Conservation (phyloP, 2,329 filamentous ascomycete species). For the Botrytis elliptica region DNA sequence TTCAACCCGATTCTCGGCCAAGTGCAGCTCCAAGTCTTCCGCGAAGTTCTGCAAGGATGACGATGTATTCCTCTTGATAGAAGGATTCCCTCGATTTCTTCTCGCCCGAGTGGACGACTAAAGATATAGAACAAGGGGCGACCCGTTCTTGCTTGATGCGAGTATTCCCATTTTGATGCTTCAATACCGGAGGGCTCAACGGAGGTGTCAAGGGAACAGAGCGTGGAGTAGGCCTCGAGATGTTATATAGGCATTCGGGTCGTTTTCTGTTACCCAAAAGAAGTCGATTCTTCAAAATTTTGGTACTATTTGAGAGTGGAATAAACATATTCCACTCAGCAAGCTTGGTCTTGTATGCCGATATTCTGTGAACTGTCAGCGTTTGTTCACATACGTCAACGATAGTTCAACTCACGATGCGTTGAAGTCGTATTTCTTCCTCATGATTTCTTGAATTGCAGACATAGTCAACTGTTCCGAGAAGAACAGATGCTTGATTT, state of each 20-base stretch:
- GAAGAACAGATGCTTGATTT: conserved; percentile 18
- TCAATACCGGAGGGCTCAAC: conserved; percentile 4
- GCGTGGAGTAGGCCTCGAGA: conserved; percentile 12
- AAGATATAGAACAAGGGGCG: conserved; percentile 5
- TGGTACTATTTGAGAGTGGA: conserved; percentile 4
- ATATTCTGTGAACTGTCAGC: conserved; percentile 12
- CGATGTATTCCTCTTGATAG: conserved; percentile 19
- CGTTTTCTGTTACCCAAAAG: conserved; percentile 7
- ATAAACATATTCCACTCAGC: conserved; percentile 21
- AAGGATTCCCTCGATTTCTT: conserved; percentile 6
- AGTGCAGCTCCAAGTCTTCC: conserved; percentile 17
- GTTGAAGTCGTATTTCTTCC: conserved; percentile 15
- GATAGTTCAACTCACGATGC: conserved; percentile 10
- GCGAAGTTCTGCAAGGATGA: conserved; percentile 15
- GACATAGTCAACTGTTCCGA: conserved; percentile 12
- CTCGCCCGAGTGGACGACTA: conserved; percentile 17
- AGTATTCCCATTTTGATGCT: not conserved
- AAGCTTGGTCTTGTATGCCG: conserved; percentile 21
- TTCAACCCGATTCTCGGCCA: conserved; percentile 17
- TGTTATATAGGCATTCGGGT: not conserved
- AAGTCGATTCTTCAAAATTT: conserved; percentile 8
- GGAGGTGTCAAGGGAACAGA: conserved; percentile 19
- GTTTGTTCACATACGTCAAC: not conserved
- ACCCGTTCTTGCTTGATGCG: conserved; percentile 1
- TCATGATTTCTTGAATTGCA: conserved; percentile 21